Conservation (phyloP, 306 rosid species). For the Leucaena leucocephala region DNA sequence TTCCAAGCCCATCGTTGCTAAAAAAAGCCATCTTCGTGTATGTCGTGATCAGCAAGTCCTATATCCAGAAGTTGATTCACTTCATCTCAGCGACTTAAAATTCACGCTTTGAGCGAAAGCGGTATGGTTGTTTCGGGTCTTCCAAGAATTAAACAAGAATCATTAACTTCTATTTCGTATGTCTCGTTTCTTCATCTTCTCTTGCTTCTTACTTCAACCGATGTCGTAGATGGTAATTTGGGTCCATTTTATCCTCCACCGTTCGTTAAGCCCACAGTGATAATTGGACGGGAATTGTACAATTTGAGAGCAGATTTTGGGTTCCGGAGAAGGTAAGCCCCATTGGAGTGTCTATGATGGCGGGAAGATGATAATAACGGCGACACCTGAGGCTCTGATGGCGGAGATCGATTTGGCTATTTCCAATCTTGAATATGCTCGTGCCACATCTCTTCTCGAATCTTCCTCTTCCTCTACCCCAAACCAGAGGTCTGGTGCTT, state of each 20-base stretch:
- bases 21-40: too few species aligned
- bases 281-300: not conserved
- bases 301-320: constrained; percentile 6
- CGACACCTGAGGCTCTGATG: constrained; percentile 75
- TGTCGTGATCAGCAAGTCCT: not conserved
- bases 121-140: not conserved
- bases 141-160: not conserved
- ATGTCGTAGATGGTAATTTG: not conserved
- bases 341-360: constrained; percentile 71
- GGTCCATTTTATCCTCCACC: not conserved
- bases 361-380: constrained; percentile 60
- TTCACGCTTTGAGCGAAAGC: not conserved
- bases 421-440: constrained; percentile 64
- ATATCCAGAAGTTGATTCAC: not conserved
- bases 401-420: constrained; percentile 81
- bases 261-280: not conserved
- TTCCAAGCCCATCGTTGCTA: too few species aligned
- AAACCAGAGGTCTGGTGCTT: constrained; percentile 27
- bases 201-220: not conserved
- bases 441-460: constrained; percentile 60
- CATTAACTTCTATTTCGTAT: not conserved
- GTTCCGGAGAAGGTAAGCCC: constrained; percentile 36
- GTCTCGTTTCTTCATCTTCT: constrained; percentile 12
- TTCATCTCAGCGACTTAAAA: not conserved
- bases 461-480: constrained; percentile 27